Base-by-base conservation (phyloP, 1,284 basidiomycete species). In the Fomes fomentarius region DNA sequence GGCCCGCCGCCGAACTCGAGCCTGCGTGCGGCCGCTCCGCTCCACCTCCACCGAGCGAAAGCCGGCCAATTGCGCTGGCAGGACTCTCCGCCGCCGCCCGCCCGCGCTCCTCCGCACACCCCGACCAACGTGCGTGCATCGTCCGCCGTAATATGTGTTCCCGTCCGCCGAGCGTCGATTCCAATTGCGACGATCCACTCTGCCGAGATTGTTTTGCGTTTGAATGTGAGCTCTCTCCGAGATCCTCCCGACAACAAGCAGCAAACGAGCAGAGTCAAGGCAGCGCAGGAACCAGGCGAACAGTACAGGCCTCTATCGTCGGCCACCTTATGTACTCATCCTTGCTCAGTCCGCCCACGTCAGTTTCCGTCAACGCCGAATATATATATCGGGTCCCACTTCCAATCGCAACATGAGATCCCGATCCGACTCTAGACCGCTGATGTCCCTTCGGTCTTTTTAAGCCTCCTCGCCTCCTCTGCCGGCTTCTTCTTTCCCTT, bases 101-200 rank as follows among this genome's bases (percentile, higher is more conserved):
- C 47, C 57, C 52, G 35, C 59, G 54, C 52, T 58, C 56, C 60
- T 55, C 52, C 60, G 57, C 56, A 49, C 57, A 56, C 44, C 49
- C 54, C 56, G 67, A 68, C 65, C 60, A 69, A 70, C 69, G 69
- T 69, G 68, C 66, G 66, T 69, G 63, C 69, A 71, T 71, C 30
- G 26, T 39, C 47, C 31, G 34, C 17, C 37, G 24, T 21, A n/a
- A n/a, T n/a, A 15, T 24, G 24, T 9, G 2, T 30, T 21, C 17
- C 34, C 15, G 22, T 3, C 46, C 14, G 35, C 34, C 21, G 11
- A 30, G 10, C 37, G 21, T 47, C 46, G 31, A 39, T 33, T 45
- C 28, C 39, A 50, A 37, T 43, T 17, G 25, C 42, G 53, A 40
- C 50, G 54, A 59, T 55, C 50, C 41, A 37, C 39, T 22, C 24